These are phyloP conservation scores for Capsicum pubescens DNA, from an alignment of 257 asterid genomes.

Conservation along the genomic window DNA sequence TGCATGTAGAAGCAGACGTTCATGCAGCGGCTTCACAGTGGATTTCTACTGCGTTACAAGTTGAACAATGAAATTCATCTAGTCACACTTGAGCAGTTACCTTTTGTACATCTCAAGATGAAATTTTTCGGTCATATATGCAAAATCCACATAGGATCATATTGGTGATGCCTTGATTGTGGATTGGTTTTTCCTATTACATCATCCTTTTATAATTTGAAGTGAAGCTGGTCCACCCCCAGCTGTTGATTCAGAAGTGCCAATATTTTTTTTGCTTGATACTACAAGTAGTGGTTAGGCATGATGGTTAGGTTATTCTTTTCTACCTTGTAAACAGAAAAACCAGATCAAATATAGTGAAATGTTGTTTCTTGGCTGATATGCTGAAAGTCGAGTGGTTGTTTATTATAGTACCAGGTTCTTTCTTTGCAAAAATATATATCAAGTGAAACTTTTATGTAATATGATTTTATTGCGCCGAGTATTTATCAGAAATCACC, in stretches of 20 bases:
- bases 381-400: conserved; percentile 10
- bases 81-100: not conserved
- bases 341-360: conserved; percentile 14
- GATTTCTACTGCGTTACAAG: conserved; percentile 43
- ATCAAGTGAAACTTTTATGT: no score
- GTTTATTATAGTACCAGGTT: not conserved
- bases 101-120: conserved; percentile 36
- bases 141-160: conserved; percentile 26
- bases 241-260: not conserved
- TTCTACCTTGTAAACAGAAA: conserved; percentile 32
- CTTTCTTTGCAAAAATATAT: no score
- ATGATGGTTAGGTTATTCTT: conserved; percentile 22
- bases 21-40: conserved; percentile 47
- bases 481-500: no score
- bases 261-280: not conserved
- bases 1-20: conserved; percentile 36
- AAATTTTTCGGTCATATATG: conserved; percentile 20
- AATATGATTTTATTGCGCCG: no score
- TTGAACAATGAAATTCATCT: conserved; percentile 24
- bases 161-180: not conserved
- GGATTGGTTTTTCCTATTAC: not conserved
- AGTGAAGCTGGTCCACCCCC: conserved; percentile 27
- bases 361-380: not conserved
- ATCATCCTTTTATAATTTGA: conserved; percentile 24
- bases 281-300: conserved; percentile 11